Conservation (phyloP, 192 early-diverging fungal species). For the Mortierella hygrophila region DNA sequence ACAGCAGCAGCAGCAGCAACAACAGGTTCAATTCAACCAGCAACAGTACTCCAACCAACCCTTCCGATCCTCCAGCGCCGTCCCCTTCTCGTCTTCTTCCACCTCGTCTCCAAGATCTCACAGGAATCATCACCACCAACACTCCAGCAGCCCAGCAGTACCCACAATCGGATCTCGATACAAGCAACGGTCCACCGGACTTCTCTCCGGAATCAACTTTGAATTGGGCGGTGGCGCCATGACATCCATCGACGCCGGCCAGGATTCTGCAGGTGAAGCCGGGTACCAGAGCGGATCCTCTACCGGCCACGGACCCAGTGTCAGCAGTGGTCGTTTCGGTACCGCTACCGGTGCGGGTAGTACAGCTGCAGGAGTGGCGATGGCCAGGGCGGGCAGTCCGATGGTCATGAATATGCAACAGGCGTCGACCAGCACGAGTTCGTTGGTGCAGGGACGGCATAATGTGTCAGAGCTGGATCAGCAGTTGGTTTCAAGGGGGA, state of each 20-base stretch:
- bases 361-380: not conserved
- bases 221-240: slow-evolving; percentile 45
- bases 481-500: slow-evolving; percentile 43
- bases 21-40: slow-evolving; percentile 22
- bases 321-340: not conserved
- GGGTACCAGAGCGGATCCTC: slow-evolving; percentile 39
- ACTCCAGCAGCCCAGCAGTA: slow-evolving; percentile 16
- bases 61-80: slow-evolving; percentile 34
- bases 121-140: not conserved
- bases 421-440: slow-evolving; percentile 43
- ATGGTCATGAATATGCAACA: slow-evolving; percentile 41
- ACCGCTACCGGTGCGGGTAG: no score
- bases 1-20: slow-evolving; percentile 28
- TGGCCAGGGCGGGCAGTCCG: slow-evolving; percentile 34
- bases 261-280: slow-evolving; percentile 41
- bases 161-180: slow-evolving; percentile 24
- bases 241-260: slow-evolving; percentile 39
- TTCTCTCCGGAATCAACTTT: slow-evolving; percentile 47
- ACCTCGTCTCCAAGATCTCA: not conserved
- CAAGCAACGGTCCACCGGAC: slow-evolving; percentile 44
- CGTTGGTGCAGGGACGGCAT: slow-evolving; percentile 39
- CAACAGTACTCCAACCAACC: slow-evolving; percentile 37
- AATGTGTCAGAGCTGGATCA: slow-evolving; percentile 52
- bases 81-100: slow-evolving; percentile 22
- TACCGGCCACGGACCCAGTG: slow-evolving; percentile 9